Evolutionary conservation across 2,329 filamentous ascomycete genomes (phyloP).

Genomic region (Talaromyces sp.): DNA sequence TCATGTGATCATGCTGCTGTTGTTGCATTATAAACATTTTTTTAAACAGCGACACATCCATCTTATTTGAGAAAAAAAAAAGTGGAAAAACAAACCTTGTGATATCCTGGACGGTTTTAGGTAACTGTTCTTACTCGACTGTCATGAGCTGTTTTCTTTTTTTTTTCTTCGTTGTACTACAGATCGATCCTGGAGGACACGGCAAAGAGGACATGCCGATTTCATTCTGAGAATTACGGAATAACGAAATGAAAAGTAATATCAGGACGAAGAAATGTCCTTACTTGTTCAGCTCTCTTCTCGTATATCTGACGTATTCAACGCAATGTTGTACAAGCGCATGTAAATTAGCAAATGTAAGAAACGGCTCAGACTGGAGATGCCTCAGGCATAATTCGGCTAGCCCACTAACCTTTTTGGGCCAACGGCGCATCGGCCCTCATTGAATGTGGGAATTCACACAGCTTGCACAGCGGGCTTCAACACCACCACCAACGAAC

Average conservation of each 20-base stretch:
- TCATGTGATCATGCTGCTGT: constrained; percentile 37
- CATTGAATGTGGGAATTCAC: constrained; percentile 28
- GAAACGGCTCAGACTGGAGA: background rate
- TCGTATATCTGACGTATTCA: too few species aligned
- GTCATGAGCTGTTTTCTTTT: constrained; percentile 20
- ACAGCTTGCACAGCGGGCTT: constrained; percentile 32
- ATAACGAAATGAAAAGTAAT: constrained; percentile 20
- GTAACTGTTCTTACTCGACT: constrained; percentile 21
- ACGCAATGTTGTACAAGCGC: background rate
- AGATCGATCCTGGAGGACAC: constrained; percentile 19
- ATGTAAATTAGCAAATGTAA: background rate
- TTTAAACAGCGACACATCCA: constrained; percentile 34
- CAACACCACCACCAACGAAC: constrained; percentile 32
- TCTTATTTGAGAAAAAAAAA: constrained; percentile 25
- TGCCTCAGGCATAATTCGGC: constrained; percentile 30
- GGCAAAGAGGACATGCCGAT: constrained; percentile 20
- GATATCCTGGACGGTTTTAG: constrained; percentile 32
- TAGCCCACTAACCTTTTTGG: constrained; percentile 40
- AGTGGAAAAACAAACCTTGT: constrained; percentile 31
- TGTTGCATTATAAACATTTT: constrained; percentile 34
- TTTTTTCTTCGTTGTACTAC: constrained; percentile 18
- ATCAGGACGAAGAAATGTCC: constrained; percentile 18
- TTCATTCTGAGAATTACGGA: constrained; percentile 20
- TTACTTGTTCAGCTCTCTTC: background rate
- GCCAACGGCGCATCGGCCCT: constrained; percentile 28